A percentile compares a stretch with the other conserved stretches of the same genome.
These are phyloP conservation scores for Hsuehochloa calcarea DNA, from an alignment of 176 grass and related monocot genomes.

Conservation along the genomic window DNA sequence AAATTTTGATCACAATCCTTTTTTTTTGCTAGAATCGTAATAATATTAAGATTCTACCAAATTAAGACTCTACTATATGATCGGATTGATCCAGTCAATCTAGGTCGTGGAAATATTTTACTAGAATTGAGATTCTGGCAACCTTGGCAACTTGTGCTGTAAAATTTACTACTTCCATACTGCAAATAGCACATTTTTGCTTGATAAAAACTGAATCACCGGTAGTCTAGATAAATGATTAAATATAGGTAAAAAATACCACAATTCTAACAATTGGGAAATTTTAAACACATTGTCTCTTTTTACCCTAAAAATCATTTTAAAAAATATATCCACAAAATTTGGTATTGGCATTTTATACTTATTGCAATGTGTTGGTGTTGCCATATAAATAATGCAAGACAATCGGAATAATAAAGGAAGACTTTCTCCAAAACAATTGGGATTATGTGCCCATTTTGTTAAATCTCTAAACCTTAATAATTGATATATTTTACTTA, in stretches of 20 bases:
- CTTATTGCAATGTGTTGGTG: not conserved
- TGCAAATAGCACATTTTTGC: not conserved
- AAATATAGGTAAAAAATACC: not conserved
- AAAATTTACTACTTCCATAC: not conserved
- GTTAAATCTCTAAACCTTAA: not conserved
- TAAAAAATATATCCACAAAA: not conserved
- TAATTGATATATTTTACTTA: not conserved
- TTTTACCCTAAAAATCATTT: not conserved
- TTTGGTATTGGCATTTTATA: not conserved
- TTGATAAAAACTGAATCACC: not conserved
- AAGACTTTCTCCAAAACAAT: not conserved
- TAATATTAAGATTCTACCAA: too few relatives aligned
- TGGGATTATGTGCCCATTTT: not conserved
- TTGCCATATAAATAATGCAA: not conserved
- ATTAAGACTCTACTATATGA: too few relatives aligned
- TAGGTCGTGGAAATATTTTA: too few relatives aligned
- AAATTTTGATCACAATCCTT: too few relatives aligned
- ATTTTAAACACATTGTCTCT: not conserved
- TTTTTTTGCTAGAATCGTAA: too few relatives aligned
- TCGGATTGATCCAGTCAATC: too few relatives aligned
- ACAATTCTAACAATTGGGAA: not conserved
- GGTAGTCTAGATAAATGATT: not conserved
- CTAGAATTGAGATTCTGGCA: too few relatives aligned
- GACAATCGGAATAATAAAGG: not conserved
- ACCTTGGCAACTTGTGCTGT: not conserved